phyloP scores from a whole-genome alignment of 2,329 filamentous ascomycete species.

The Fusarium liriodendri region DNA sequence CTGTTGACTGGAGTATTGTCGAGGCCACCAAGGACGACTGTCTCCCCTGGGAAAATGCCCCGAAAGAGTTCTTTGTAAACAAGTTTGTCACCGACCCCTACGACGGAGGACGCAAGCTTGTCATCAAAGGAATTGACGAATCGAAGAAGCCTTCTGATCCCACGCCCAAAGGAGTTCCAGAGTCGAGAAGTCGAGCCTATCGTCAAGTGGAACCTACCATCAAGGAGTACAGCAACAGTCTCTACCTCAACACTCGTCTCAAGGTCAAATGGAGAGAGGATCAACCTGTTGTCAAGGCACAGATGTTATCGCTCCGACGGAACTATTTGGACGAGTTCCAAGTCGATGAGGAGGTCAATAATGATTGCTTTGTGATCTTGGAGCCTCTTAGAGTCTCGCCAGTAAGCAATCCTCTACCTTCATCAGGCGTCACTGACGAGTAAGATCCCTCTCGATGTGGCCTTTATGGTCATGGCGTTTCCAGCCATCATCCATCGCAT shows the following conservation, averaged over 20 bases:
- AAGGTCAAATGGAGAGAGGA: constrained; percentile 66
- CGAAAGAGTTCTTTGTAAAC: constrained; percentile 62
- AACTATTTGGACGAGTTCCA: constrained; percentile 82
- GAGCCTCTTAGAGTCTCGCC: constrained; percentile 82
- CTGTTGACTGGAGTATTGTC: constrained; percentile 73
- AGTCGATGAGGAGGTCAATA: constrained; percentile 59
- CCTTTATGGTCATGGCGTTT: constrained; percentile 78
- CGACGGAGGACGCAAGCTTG: constrained; percentile 73
- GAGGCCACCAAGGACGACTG: constrained; percentile 49
- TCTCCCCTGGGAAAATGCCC: constrained; percentile 55
- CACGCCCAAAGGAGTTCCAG: constrained; percentile 68
- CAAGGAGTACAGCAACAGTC: constrained; percentile 84
- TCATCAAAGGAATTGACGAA: constrained; percentile 63
- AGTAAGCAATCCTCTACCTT: constrained; percentile 59
- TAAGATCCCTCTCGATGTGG: constrained; percentile 76
- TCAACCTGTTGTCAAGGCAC: constrained; percentile 85
- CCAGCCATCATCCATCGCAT: constrained; percentile 87
- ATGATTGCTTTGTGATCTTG: constrained; percentile 75
- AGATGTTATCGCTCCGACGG: constrained; percentile 79
- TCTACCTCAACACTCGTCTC: constrained; percentile 71
- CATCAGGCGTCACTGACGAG: not conserved
- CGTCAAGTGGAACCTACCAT: constrained; percentile 67
- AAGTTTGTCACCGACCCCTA: constrained; percentile 68
- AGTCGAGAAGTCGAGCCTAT: constrained; percentile 58
- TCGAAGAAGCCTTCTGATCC: constrained; percentile 72